Evolutionary conservation across 2,329 filamentous ascomycete species (phyloP).

Genomic region (Fusarium falciforme): DNA sequence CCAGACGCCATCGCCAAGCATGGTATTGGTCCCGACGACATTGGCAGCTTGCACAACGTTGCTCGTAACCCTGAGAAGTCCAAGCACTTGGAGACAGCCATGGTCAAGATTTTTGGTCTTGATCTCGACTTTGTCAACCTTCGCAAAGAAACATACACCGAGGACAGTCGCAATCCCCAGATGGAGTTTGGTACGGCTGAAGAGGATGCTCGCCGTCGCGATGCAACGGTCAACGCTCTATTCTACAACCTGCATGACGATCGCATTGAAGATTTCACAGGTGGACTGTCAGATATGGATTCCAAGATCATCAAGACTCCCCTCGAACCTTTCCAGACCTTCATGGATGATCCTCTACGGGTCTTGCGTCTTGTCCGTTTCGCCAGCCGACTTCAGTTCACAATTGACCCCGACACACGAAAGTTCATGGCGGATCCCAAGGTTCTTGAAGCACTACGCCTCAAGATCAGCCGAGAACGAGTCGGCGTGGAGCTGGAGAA

Average conservation of each 20-base stretch:
- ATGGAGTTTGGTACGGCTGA: slow-evolving; percentile 94
- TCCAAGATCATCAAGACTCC: slow-evolving; percentile 83
- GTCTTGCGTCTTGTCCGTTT: slow-evolving; percentile 91
- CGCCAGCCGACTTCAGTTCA: slow-evolving; percentile 84
- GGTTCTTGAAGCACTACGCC: slow-evolving; percentile 82
- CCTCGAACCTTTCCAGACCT: slow-evolving; percentile 88
- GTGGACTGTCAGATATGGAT: slow-evolving; percentile 80
- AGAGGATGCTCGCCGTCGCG: slow-evolving; percentile 88
- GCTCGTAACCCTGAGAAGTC: slow-evolving; percentile 94
- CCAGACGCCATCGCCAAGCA: slow-evolving; percentile 72
- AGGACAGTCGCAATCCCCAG: slow-evolving; percentile 89
- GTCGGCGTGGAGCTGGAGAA: slow-evolving; percentile 91
- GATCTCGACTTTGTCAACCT: slow-evolving; percentile 97
- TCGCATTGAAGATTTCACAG: slow-evolving; percentile 86
- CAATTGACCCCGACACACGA: slow-evolving; percentile 77
- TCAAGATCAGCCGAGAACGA: slow-evolving; percentile 93
- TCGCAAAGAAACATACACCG: slow-evolving; percentile 88
- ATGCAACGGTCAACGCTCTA: slow-evolving; percentile 94
- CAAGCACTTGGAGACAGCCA: slow-evolving; percentile 94
- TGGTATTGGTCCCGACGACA: slow-evolving; percentile 64
- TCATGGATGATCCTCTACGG: slow-evolving; percentile 91
- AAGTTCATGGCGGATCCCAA: slow-evolving; percentile 79
- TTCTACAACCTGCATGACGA: slow-evolving; percentile 92
- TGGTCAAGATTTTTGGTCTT: slow-evolving; percentile 83
- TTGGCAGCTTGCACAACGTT: slow-evolving; percentile 87